phyloP scores from a whole-genome alignment of 2,329 filamentous ascomycete species.

The Beauveria australis region DNA sequence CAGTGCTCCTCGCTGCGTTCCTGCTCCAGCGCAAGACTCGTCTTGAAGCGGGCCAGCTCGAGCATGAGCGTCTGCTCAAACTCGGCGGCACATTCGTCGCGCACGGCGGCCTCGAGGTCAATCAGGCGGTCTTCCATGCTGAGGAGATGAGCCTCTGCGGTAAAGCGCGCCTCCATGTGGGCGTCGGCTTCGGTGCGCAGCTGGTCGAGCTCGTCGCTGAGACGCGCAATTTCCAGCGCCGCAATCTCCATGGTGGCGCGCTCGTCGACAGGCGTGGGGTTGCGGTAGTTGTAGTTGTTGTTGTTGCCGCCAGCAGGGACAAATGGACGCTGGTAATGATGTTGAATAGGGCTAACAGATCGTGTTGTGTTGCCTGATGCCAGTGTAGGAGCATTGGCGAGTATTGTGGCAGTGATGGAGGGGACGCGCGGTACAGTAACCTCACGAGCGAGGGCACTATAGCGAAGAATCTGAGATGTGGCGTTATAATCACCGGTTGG shows the following conservation, averaged over 20 bases:
- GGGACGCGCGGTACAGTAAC: slow-evolving; percentile 86
- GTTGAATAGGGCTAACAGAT: slow-evolving; percentile 23
- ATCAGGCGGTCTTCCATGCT: slow-evolving; percentile 58
- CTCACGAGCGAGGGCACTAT: slow-evolving; percentile 86
- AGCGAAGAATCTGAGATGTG: slow-evolving; percentile 90
- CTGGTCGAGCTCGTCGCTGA: slow-evolving; percentile 63
- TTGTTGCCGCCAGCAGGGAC: slow-evolving; percentile 27
- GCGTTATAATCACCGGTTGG: slow-evolving; percentile 92
- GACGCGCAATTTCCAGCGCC: slow-evolving; percentile 70
- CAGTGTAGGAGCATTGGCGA: slow-evolving; percentile 26
- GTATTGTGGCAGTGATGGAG: slow-evolving; percentile 67
- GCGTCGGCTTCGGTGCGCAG: slow-evolving; percentile 61
- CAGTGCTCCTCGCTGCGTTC: slow-evolving; percentile 78
- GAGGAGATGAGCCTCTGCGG: slow-evolving; percentile 65
- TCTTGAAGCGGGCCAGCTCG: slow-evolving; percentile 76
- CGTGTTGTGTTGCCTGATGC: slow-evolving; percentile 16
- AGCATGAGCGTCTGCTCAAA: slow-evolving; percentile 70
- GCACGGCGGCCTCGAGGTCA: slow-evolving; percentile 71
- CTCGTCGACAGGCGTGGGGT: slow-evolving; percentile 37
- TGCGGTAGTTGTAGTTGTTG: slow-evolving; percentile 27
- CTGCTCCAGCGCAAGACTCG: slow-evolving; percentile 66
- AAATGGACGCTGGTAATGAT: slow-evolving; percentile 29
- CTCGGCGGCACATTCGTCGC: slow-evolving; percentile 81
- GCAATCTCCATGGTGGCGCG: slow-evolving; percentile 74
- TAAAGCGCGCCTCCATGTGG: slow-evolving; percentile 61